Evolutionary conservation across 768 basidiomycete species (phyloP).

Genomic region (Leccinum olivaceopallidum): DNA sequence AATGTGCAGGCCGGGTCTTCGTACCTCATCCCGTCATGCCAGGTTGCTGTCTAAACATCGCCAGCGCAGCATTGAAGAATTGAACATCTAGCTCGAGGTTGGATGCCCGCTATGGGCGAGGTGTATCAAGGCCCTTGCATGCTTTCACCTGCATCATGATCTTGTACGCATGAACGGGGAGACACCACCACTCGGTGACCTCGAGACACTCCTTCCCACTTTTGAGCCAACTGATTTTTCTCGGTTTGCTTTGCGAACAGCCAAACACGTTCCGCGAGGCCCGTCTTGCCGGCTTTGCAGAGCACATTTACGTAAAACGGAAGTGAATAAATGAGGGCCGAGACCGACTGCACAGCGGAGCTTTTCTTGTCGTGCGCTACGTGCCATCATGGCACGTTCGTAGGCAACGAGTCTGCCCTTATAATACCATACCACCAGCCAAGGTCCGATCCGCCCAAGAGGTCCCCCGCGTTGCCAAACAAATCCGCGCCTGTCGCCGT

Average conservation of each 20-base stretch:
- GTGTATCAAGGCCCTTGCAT: conserved; percentile 20
- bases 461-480: conserved; percentile 61
- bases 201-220: conserved; percentile 23
- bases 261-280: conserved; percentile 66
- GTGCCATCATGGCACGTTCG: conserved; percentile 29
- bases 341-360: conserved; percentile 45
- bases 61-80: conserved; percentile 62
- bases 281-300: conserved; percentile 51
- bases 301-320: conserved; percentile 56
- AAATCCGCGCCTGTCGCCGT: conserved; percentile 63
- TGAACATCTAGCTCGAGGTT: too few species aligned
- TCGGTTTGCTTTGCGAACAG: conserved; percentile 60
- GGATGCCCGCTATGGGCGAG: too few species aligned
- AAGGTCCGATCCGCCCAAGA: conserved; percentile 69
- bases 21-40: conserved; percentile 19
- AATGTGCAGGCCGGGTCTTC: conserved; percentile 23
- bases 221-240: conserved; percentile 46
- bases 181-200: conserved; percentile 52
- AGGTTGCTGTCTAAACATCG: conserved; percentile 38
- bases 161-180: conserved; percentile 72
- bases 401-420: neutral
- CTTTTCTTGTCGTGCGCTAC: conserved; percentile 29
- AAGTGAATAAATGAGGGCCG: conserved; percentile 62
- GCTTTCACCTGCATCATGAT: conserved; percentile 63
- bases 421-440: conserved; percentile 2